Evolutionary conservation across 2,329 filamentous ascomycete genomes (phyloP).

Genomic region (Aspergillus sp.): DNA sequence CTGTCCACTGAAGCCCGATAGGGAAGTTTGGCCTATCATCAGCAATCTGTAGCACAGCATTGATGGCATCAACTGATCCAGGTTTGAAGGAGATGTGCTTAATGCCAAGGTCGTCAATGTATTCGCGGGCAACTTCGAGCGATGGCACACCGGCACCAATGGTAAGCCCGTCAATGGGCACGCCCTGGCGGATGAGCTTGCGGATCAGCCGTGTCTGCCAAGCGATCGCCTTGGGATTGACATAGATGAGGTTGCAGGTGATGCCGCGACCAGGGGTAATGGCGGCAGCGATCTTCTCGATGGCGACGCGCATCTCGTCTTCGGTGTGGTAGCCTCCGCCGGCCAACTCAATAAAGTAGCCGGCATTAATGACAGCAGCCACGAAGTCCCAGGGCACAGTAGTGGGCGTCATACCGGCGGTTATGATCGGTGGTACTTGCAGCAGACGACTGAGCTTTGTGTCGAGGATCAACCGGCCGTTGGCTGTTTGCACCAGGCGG

Average conservation of each 20-base stretch:
- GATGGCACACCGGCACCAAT: not conserved
- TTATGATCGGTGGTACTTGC: not conserved
- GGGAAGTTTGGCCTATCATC: not conserved
- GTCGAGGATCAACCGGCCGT: not conserved
- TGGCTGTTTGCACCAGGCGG: not conserved
- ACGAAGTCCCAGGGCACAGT: not conserved
- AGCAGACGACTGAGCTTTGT: not conserved
- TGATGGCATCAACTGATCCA: not conserved
- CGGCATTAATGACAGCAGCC: not conserved
- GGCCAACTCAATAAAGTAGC: not conserved
- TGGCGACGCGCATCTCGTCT: not conserved
- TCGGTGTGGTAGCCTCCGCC: not conserved
- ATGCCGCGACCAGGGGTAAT: not conserved
- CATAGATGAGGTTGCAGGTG: constrained; percentile 1
- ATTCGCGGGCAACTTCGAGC: not conserved
- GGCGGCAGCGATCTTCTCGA: not conserved
- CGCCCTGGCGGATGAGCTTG: not conserved
- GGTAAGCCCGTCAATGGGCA: not conserved
- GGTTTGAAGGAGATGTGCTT: constrained; percentile 2
- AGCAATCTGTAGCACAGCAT: not conserved
- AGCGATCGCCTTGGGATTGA: not conserved
- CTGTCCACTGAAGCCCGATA: not conserved
- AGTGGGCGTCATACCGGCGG: not conserved
- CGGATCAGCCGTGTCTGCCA: not conserved
- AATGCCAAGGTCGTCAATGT: not conserved